Evolutionary conservation across 495 filamentous ascomycete genomes (phyloP).

Genomic region (Penicillium coffeae): DNA sequence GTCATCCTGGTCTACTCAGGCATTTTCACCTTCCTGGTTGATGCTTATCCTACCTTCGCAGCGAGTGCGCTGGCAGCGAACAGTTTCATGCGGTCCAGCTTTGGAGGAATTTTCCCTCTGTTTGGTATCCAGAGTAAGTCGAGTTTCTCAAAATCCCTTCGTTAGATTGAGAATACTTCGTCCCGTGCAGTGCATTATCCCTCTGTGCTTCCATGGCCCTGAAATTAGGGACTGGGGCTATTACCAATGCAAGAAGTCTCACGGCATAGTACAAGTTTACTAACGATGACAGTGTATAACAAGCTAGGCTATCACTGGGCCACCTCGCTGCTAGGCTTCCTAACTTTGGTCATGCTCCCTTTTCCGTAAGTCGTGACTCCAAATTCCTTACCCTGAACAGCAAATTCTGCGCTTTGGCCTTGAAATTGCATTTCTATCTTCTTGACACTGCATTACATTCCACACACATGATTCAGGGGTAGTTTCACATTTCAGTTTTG

Average conservation of each 20-base stretch:
- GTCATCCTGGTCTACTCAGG: slow-evolving; percentile 76
- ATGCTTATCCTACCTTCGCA: slow-evolving; percentile 87
- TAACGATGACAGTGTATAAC: slow-evolving; percentile 56
- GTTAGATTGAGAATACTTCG: too few species aligned
- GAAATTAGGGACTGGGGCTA: too few species aligned
- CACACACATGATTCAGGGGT: not conserved
- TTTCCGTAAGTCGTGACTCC: slow-evolving; percentile 52
- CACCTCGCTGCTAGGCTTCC: slow-evolving; percentile 61
- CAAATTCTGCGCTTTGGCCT: slow-evolving; percentile 10
- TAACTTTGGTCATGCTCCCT: slow-evolving; percentile 66
- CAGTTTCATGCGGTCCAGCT: slow-evolving; percentile 73
- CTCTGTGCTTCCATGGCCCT: too few species aligned
- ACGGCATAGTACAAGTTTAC: slow-evolving; percentile 18
- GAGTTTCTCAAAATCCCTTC: too few species aligned
- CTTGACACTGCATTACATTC: slow-evolving; percentile 14
- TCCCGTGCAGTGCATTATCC: too few species aligned
- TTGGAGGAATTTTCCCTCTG: slow-evolving; percentile 75
- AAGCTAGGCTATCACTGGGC: slow-evolving; percentile 71
- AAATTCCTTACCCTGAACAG: not conserved
- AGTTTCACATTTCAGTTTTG: slow-evolving; percentile 3
- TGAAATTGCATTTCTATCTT: slow-evolving; percentile 3
- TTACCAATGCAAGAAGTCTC: slow-evolving; percentile 1
- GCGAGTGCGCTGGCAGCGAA: slow-evolving; percentile 88
- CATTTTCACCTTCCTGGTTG: slow-evolving; percentile 92
- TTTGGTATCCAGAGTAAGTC: slow-evolving; percentile 69